Base-by-base conservation (phyloP, 148 eudicot species). In the Silene latifolia region DNA sequence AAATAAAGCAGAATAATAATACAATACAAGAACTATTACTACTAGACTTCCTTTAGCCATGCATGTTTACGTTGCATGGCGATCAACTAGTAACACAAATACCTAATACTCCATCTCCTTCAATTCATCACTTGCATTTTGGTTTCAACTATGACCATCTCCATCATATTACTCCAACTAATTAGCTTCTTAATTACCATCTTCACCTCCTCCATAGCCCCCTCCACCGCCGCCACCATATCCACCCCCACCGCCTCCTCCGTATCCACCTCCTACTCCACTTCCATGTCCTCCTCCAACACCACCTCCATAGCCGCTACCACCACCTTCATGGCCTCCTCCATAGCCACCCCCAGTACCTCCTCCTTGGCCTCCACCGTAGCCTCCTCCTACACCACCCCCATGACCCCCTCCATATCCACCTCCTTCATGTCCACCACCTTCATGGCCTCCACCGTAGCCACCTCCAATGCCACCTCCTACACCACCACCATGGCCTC, bases 261-360 rank as follows among this genome's bases (percentile, higher is more conserved):
- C 75, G 0, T 25, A 25, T 0, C 79, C 76, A 7, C 76, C 73
- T 57, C 56, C 81, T 0, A 5, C 21, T 0, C 75, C 76, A 18
- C 75, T 72, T 65, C 76, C 80, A 19, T 59, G 17, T 7, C 76
- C 81, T n/a, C 73, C 73, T 24, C 62, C 79, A 15, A 75, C 76
- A 8, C 80, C 57, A 0, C 82, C 74, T 19, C 74, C 82, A 20
- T 29, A 18, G n/a, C n/a, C n/a, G n/a, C n/a, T n/a, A 0, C 68
- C 68, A 9, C 0, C 1, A 0, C 80, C 78, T 29, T 53, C 78
- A 56, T 56, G 10, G 24, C 76, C 63, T 25, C 73, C 75, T 48
- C 75, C 78, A 58, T 65, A 20, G 61, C 77, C 63, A 1, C 47
- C 57, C 2, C 73, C 79, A 76, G 14, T 1, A 24, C 62, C 74